These are phyloP conservation scores for Ustilago tritici DNA, from an alignment of 1,284 basidiomycete genomes.

Conservation along the genomic window DNA sequence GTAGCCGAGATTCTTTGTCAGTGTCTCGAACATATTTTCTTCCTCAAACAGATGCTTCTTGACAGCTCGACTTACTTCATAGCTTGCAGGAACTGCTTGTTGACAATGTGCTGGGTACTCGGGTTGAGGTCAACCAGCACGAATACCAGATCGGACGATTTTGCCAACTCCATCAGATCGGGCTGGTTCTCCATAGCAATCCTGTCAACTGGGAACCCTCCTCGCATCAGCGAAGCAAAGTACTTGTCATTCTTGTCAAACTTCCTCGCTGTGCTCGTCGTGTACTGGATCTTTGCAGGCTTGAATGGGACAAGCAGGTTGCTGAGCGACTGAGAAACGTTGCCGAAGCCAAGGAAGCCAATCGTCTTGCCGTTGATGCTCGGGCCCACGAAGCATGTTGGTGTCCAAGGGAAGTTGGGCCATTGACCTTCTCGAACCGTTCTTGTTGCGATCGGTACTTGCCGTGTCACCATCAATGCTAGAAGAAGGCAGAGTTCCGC, in stretches of 20 bases:
- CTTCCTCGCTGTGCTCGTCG: conserved; percentile 47
- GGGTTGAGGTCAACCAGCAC: conserved; percentile 84
- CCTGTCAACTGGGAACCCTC: conserved; percentile 22
- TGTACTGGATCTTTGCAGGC: conserved; percentile 50
- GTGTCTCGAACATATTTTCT: neutral
- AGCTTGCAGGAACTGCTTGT: conserved; percentile 78
- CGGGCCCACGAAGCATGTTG: conserved; percentile 77
- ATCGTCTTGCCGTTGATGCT: conserved; percentile 76
- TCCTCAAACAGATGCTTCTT: neutral
- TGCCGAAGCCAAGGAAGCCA: conserved; percentile 93
- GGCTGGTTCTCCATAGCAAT: conserved; percentile 51
- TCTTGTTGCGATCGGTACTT: conserved; percentile 76
- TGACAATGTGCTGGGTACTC: conserved; percentile 80
- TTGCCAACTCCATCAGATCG: conserved; percentile 47
- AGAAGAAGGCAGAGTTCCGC: conserved; percentile 90
- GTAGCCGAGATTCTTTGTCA: conserved; percentile 16
- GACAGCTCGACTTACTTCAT: conserved; percentile 80
- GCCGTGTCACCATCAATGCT: conserved; percentile 87
- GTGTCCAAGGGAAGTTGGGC: conserved; percentile 80
- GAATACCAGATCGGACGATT: conserved; percentile 53
- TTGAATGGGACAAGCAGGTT: conserved; percentile 51
- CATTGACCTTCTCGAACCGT: conserved; percentile 79
- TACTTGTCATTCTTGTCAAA: conserved; percentile 43
- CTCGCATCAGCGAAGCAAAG: conserved; percentile 42
- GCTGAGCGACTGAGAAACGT: conserved; percentile 72